Evolutionary conservation across 768 basidiomycete genomes (phyloP).

Genomic region (Cystobasidium tubakii): DNA sequence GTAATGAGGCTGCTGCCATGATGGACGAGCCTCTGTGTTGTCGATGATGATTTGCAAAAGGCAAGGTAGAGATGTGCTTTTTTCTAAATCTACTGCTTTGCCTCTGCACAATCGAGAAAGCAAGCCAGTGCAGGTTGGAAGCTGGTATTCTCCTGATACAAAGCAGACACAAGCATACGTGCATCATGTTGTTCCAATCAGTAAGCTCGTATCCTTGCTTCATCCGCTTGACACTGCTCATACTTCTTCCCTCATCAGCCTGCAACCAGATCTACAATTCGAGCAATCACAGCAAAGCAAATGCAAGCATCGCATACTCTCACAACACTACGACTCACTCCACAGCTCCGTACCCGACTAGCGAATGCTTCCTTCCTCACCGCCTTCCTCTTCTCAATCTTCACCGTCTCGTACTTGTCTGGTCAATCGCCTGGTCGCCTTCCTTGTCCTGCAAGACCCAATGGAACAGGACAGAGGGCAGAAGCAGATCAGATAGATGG

Average conservation of each 20-base stretch:
- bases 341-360: not conserved
- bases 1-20: conserved; percentile 14
- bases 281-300: not conserved
- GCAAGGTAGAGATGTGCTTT: not conserved
- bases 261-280: not conserved
- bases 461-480: conserved; percentile 23
- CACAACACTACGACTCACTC: not conserved
- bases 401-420: conserved; percentile 7
- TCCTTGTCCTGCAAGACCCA: conserved; percentile 29
- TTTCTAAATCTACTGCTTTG: not conserved
- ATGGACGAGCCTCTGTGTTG: not conserved
- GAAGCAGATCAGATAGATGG: conserved; percentile 18
- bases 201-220: not conserved
- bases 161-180: too few relatives aligned
- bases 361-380: conserved; percentile 31
- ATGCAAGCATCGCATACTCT: not conserved
- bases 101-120: not conserved
- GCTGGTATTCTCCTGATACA: not conserved
- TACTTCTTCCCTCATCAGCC: not conserved
- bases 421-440: conserved; percentile 5
- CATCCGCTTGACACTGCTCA: too few relatives aligned
- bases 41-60: not conserved
- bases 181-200: not conserved
- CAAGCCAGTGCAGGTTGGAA: not conserved
- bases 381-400: conserved; percentile 32